Base-by-base conservation (phyloP, 2,329 filamentous ascomycete species). In the Coleophoma eucalyptorum region DNA sequence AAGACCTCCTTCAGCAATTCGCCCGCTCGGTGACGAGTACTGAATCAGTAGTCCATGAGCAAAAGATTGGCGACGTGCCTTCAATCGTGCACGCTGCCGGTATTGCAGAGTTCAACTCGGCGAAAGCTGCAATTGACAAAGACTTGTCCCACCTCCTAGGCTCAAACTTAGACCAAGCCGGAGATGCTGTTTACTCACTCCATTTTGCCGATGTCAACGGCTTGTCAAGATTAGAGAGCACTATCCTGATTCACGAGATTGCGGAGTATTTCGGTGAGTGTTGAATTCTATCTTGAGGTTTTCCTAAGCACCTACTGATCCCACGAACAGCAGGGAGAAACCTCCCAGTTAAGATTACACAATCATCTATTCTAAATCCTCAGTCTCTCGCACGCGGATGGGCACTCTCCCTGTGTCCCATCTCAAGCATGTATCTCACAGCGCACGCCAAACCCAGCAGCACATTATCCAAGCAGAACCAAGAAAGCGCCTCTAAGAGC, bases 201-300 rank as follows among this genome's bases (percentile, higher is more conserved):
- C 60, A 62, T 49, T 60, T 46, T 48, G 52, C 59, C 2, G 58
- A 61, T 47, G 51, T 59, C 32, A 62, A 62, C 49, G 60, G 60
- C 12, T 50, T 62, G 7, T 61, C 60, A n/a, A 51, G 52, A 13
- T 49, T 62, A 2, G 60, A 62, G 43, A 58, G 53, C 20, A 59
- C 58, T 20, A 58, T 62, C 46, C 48, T 62, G 3, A 55, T 55
- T 37, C 60, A 62, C 48, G 59, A 58, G 35, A 54, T 62, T 32
- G 60, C 59, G 1, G 55, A 58, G 31, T 60, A 49, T 52, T 43
- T 58, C 32, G 48, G 59, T 60, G 50, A 46, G 56, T 44, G 45
- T 15, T 40, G 19, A 26, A 34, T 34, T 18, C 12, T 12, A 18
- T 20, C 43, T 52, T 18, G 57, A 37, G 33, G 31, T 18, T n/a